phyloP scores from a whole-genome alignment of 306 rosid species.

The Prunus campanulata region DNA sequence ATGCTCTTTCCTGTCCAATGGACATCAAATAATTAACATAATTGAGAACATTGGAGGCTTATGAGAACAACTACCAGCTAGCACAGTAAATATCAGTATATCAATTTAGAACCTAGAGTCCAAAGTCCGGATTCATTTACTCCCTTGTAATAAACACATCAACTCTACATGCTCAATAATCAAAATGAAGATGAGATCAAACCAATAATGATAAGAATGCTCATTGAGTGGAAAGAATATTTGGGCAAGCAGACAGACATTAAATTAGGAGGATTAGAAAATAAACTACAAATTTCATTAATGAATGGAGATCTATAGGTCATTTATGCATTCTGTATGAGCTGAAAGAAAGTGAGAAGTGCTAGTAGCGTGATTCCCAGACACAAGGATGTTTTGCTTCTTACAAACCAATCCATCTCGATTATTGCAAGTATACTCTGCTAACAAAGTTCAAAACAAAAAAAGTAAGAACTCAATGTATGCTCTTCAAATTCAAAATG shows the following conservation, averaged over 20 bases:
- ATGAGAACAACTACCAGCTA: not conserved
- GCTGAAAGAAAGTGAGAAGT: not conserved
- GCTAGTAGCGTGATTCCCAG: not conserved
- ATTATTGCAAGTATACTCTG: not conserved
- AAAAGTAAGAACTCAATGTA: not conserved
- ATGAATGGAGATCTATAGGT: not conserved
- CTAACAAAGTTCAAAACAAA: not conserved
- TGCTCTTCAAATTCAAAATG: not conserved
- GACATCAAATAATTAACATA: constrained; percentile 14
- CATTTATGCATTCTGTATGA: not conserved
- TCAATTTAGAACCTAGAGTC: not conserved
- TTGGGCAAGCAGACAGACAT: not conserved
- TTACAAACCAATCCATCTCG: constrained; percentile 1
- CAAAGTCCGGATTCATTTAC: not conserved
- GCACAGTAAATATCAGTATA: not conserved
- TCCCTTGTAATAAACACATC: not conserved
- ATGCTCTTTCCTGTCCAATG: constrained; percentile 75
- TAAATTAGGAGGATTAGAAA: not conserved
- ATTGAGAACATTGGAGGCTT: not conserved
- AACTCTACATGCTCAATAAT: not conserved
- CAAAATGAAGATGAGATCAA: not conserved
- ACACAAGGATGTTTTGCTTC: not conserved
- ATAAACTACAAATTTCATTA: not conserved
- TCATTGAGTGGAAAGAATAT: not conserved
- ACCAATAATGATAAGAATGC: not conserved